These are phyloP conservation scores for Arthromyces matolae DNA, from an alignment of 768 basidiomycete species.

Conservation along the genomic window DNA sequence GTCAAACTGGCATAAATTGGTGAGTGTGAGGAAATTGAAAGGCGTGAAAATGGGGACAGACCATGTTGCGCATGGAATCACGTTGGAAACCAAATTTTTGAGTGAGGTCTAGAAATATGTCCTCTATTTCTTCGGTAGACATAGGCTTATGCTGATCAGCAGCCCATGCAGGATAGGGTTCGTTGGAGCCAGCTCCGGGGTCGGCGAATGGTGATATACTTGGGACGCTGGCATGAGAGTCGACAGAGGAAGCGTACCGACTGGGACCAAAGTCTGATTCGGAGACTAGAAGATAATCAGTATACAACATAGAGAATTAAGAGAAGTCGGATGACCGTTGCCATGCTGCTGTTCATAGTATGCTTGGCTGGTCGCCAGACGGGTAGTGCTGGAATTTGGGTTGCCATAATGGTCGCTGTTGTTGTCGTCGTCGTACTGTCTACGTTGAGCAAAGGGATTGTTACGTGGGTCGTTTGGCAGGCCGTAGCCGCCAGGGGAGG, in stretches of 20 bases:
- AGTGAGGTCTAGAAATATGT: conserved; percentile 95
- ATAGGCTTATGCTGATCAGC: conserved; percentile 92
- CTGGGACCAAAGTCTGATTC: conserved; percentile 34
- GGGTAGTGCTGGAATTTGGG: conserved; percentile 50
- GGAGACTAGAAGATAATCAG: conserved; percentile 20
- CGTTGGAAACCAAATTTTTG: conserved; percentile 99
- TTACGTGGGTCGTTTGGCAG: conserved; percentile 22
- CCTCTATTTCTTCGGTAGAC: conserved; percentile 97
- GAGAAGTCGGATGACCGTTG: conserved; percentile 17
- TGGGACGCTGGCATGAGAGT: conserved; percentile 57
- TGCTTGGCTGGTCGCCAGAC: conserved; percentile 45
- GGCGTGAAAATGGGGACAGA: conserved; percentile 24
- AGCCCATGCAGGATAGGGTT: conserved; percentile 95
- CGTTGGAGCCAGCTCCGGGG: conserved; percentile 44
- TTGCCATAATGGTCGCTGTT: conserved; percentile 49
- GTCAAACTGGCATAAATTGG: conserved; percentile 63
- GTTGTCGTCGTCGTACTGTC: conserved; percentile 47
- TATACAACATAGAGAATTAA: conserved; percentile 1
- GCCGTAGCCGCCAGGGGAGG: conserved; percentile 21
- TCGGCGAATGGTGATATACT: conserved; percentile 60
- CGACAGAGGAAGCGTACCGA: conserved; percentile 54
- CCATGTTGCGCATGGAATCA: conserved; percentile 95
- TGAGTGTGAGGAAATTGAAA: conserved; percentile 13
- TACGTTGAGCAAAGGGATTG: conserved; percentile 29
- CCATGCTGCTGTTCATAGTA: conserved; percentile 35